Conservation (phyloP, 306 rosid species). For the Glycine soja region DNA sequence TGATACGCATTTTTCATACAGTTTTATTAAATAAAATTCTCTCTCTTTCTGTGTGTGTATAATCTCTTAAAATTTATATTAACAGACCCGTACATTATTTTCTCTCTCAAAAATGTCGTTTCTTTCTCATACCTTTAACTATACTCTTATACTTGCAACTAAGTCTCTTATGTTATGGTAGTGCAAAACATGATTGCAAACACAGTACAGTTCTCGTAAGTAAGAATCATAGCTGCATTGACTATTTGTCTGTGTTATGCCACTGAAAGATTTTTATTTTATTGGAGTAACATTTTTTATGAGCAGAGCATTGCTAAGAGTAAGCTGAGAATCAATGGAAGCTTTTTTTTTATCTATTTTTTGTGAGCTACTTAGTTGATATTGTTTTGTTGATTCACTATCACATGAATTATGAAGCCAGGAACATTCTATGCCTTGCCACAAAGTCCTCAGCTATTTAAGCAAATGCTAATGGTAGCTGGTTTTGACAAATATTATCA, state of each 20-base stretch:
- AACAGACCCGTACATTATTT: no score
- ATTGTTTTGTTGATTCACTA: constrained; percentile 57
- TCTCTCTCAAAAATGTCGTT: background rate
- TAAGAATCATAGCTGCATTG: no score
- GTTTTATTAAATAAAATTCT: no score
- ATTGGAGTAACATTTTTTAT: no score
- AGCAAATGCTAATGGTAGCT: constrained; percentile 98
- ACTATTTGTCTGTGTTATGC: no score
- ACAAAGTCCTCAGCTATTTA: constrained; percentile 97
- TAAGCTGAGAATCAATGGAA: background rate
- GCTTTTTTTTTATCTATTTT: background rate
- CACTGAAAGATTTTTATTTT: no score
- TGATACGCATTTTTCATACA: no score
- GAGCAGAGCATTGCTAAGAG: no score
- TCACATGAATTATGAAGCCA: constrained; percentile 79
- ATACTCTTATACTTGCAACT: background rate
- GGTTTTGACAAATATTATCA: constrained; percentile 96
- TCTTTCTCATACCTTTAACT: background rate
- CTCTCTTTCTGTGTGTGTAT: no score
- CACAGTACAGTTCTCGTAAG: no score
- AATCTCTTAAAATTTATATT: no score
- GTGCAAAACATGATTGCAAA: background rate
- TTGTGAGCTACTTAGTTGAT: constrained; percentile 39
- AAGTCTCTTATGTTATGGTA: background rate
- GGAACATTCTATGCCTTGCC: constrained; percentile 98